Evolutionary conservation across 768 basidiomycete genomes (phyloP).

Genomic region (Tylopilus felleus): DNA sequence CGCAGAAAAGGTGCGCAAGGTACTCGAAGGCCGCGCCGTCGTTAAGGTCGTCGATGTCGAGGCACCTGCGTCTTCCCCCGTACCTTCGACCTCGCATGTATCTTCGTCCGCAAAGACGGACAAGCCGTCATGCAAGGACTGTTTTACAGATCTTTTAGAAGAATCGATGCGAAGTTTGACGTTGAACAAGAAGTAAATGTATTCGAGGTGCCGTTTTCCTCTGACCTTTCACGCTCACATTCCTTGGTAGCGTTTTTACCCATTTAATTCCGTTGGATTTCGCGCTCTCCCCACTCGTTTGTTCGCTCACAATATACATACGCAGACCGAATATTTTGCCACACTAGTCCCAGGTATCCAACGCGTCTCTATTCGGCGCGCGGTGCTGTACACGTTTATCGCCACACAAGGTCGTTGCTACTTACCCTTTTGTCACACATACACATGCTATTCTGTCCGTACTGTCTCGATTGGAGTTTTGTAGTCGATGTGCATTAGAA

Average conservation of each 20-base stretch:
- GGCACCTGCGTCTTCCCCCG: slow-evolving; percentile 8
- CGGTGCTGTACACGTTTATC: not conserved
- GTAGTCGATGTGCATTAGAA: slow-evolving; percentile 8
- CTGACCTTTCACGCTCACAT: not conserved
- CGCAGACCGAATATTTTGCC: slow-evolving; percentile 11
- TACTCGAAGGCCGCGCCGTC: slow-evolving; percentile 81
- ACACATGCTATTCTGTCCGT: slow-evolving; percentile 11
- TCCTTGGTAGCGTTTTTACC: slow-evolving; percentile 13
- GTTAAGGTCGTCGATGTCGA: slow-evolving; percentile 78
- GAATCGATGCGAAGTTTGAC: slow-evolving; percentile 69
- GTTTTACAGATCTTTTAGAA: slow-evolving; percentile 48
- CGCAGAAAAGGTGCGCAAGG: slow-evolving; percentile 74
- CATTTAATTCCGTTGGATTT: not conserved
- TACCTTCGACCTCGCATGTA: slow-evolving; percentile 1
- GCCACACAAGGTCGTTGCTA: not conserved
- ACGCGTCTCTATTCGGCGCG: slow-evolving; percentile 3
- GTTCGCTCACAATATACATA: slow-evolving; percentile 1
- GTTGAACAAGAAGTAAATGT: slow-evolving; percentile 47
- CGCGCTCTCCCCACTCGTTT: slow-evolving; percentile 18
- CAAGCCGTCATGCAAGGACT: slow-evolving; percentile 21
- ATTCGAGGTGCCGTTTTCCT: not conserved
- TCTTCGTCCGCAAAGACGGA: slow-evolving; percentile 14
- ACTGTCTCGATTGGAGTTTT: slow-evolving; percentile 12
- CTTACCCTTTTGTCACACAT: slow-evolving; percentile 15
- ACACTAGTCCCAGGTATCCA: slow-evolving; percentile 1